These are phyloP conservation scores for Aureobasidium sp. DNA, from an alignment of 2,329 filamentous ascomycete genomes.

Conservation along the genomic window DNA sequence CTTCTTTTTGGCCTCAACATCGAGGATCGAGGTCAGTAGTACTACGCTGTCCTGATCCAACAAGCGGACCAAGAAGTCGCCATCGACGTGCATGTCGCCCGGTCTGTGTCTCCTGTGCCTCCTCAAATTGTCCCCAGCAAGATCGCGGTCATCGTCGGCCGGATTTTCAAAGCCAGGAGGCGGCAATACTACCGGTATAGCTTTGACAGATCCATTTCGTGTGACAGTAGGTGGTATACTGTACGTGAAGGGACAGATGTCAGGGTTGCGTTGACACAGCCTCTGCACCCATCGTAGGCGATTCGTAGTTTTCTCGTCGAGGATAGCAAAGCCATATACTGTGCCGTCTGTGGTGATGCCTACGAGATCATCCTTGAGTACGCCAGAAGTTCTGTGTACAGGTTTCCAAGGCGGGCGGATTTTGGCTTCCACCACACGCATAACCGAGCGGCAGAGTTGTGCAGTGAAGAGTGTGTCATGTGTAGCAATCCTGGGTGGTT, in stretches of 20 bases:
- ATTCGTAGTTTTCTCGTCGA: conserved; percentile 56
- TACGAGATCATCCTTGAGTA: conserved; percentile 42
- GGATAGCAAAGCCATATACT: conserved; percentile 54
- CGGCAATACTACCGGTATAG: neutral
- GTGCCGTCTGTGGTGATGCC: conserved; percentile 47
- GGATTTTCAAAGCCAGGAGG: conserved; percentile 22
- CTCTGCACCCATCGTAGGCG: conserved; percentile 69
- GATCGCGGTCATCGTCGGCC: neutral
- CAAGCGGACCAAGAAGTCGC: conserved; percentile 33
- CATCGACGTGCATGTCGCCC: conserved; percentile 35
- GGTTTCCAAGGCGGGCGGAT: conserved; percentile 33
- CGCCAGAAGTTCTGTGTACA: conserved; percentile 28
- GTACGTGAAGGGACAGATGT: conserved; percentile 24
- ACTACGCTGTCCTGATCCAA: conserved; percentile 25
- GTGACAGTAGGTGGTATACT: neutral
- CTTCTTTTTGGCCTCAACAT: conserved; percentile 17
- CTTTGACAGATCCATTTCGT: neutral
- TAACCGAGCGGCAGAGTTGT: conserved; percentile 34
- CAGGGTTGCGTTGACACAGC: conserved; percentile 37
- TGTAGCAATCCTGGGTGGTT: neutral
- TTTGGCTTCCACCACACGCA: conserved; percentile 46
- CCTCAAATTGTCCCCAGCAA: conserved; percentile 22
- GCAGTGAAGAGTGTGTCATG: conserved; percentile 36
- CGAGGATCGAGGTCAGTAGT: conserved; percentile 21
- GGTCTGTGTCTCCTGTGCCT: conserved; percentile 14